A percentile compares a stretch with the other conserved stretches of the same genome.
Evolutionary conservation across 176 grass and related monocot genomes (phyloP).

Genomic region (Avena sativa): DNA sequence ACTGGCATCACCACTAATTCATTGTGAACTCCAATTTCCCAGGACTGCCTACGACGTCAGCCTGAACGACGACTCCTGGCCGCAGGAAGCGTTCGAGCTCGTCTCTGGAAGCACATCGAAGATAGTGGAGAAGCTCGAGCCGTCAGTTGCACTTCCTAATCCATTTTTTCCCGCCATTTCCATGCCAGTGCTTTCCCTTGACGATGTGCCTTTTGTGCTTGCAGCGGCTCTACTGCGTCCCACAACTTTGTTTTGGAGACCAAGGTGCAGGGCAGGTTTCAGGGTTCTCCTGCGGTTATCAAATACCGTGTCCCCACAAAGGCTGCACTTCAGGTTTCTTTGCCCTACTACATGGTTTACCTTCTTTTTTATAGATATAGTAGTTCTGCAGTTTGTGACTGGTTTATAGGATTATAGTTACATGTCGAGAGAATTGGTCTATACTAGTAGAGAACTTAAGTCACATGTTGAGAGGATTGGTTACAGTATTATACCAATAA

Average conservation of each 20-base stretch:
- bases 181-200: neutral
- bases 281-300: slow-evolving; percentile 67
- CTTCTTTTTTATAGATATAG: neutral
- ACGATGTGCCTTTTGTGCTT: neutral
- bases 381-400: neutral
- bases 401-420: neutral
- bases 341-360: neutral
- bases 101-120: slow-evolving; percentile 63
- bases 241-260: slow-evolving; percentile 77
- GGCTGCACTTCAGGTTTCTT: slow-evolving; percentile 59
- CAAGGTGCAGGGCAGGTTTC: slow-evolving; percentile 68
- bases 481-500: neutral
- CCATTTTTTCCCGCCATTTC: neutral
- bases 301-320: slow-evolving; percentile 74
- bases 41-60: slow-evolving; percentile 82
- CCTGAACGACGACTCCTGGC: slow-evolving; percentile 77
- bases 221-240: slow-evolving; percentile 64
- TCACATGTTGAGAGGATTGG: neutral
- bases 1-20: neutral
- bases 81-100: slow-evolving; percentile 64
- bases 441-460: neutral
- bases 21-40: neutral
- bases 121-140: slow-evolving; percentile 69
- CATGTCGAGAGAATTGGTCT: neutral
- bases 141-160: slow-evolving; percentile 51